A percentile compares a stretch with the other conserved stretches of the same genome.
These are phyloP conservation scores for Cephalotrichum gorgonifer DNA, from an alignment of 2,329 filamentous ascomycete genomes.

Conservation along the genomic window DNA sequence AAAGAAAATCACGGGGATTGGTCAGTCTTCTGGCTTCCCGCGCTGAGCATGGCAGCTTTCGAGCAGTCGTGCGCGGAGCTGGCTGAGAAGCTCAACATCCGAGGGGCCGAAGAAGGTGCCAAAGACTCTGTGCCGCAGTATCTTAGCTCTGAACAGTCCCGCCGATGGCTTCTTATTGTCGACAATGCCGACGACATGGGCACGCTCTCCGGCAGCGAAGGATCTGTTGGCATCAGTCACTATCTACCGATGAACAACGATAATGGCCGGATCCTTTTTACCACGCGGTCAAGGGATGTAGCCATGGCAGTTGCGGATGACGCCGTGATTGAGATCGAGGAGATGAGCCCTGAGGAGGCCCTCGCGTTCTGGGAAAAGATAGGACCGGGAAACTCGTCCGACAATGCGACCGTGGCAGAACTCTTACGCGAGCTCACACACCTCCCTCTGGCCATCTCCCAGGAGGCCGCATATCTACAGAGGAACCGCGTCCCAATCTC, in stretches of 20 bases:
- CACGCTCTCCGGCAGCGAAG: conserved; percentile 11
- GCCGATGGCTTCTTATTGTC: conserved; percentile 28
- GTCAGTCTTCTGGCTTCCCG: conserved; percentile 33
- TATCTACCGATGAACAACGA: conserved; percentile 21
- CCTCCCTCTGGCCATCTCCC: conserved; percentile 26
- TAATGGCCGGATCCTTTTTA: conserved; percentile 22
- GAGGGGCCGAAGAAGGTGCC: conserved; percentile 38
- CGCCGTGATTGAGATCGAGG: neutral
- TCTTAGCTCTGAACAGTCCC: conserved; percentile 15
- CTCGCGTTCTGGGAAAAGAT: conserved; percentile 11
- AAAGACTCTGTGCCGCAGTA: conserved; percentile 44
- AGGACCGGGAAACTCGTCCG: conserved; percentile 3
- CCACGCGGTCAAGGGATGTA: conserved; percentile 22
- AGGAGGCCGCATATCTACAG: conserved; percentile 29
- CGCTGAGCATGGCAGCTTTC: conserved; percentile 24
- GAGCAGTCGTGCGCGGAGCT: conserved; percentile 26
- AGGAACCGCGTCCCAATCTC: conserved; percentile 12
- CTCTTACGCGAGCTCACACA: conserved; percentile 18
- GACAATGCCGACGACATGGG: conserved; percentile 29
- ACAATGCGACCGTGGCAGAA: conserved; percentile 4
- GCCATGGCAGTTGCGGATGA: conserved; percentile 13
- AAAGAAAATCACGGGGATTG: conserved; percentile 22
- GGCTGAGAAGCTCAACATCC: conserved; percentile 17
- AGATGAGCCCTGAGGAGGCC: conserved; percentile 15
- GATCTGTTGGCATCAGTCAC: conserved; percentile 9